Base-by-base conservation (phyloP, 2,329 filamentous ascomycete species). In the Epichloe glyceriae region DNA sequence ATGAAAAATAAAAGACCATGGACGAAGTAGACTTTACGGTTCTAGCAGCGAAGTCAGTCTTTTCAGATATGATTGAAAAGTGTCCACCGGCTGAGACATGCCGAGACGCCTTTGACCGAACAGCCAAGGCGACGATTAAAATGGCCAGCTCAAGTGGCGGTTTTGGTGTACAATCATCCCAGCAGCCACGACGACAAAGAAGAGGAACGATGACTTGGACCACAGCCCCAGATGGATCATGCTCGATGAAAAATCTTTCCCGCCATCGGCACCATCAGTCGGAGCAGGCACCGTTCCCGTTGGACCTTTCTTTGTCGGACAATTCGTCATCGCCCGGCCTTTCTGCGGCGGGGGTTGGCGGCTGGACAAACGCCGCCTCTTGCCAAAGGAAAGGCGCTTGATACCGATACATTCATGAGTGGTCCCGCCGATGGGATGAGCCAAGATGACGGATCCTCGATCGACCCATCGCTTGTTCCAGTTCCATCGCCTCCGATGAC, bases 11-110 rank as follows among this genome's bases (percentile, higher is more conserved):
- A 4, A 51, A 83, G 79, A 87, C 85, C 7, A 85, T 95, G 70
- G 90, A 97, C 61, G 91, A 97, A 64, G 89, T 97, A n/a, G 91
- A 97, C 64, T 95, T 95, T 60, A 97, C 91, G 0, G 87, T 97
- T 8, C 74, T 96, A 46, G 88, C 90, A 8, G 91, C 90, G 20
- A 96, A 88, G 46, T 96, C 91, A 2, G 89, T 97, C 8, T 82
- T 97, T 42, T 85, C 82, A 5, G 93, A 96, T 62, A 75, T 97
- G 55, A 90, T 94, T 57, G 87, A 94, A 57, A 95, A 95, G 65
- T 97, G 93, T 58, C 90, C 91, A 0, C 91, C 91, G 0, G 91
- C 91, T 34, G 90, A 96, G 72, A 88, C 90, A 11, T 97, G 91
- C 65, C 82, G 89, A 14, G 90, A 97, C 64, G 90, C 93, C 1